A percentile compares a stretch with the other conserved stretches of the same genome.
Evolutionary conservation across 2,329 filamentous ascomycete species (phyloP).

Genomic region (Leptographium galeiforme): DNA sequence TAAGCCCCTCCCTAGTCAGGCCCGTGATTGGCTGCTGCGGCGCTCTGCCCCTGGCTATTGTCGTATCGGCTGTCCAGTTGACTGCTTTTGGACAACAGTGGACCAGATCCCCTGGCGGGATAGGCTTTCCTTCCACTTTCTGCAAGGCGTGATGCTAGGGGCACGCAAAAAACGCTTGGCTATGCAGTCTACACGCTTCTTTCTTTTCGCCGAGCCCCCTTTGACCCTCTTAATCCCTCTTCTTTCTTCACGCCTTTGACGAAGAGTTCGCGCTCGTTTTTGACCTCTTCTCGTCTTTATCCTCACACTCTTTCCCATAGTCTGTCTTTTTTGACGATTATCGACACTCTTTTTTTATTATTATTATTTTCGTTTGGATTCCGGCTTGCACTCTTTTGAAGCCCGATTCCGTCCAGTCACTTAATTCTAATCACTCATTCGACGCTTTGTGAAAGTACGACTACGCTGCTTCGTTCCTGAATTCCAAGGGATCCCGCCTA

Average conservation of each 20-base stretch:
- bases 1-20: neutral
- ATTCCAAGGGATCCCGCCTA: neutral
- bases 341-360: slow-evolving; percentile 13
- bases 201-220: neutral
- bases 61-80: neutral
- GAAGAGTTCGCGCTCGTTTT: slow-evolving; percentile 7
- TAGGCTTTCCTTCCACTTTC: neutral
- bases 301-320: slow-evolving; percentile 2
- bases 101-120: neutral
- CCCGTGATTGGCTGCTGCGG: neutral
- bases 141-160: neutral
- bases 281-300: neutral
- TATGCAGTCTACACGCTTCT: neutral
- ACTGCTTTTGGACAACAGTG: neutral
- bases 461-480: neutral
- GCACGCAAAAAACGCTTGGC: neutral
- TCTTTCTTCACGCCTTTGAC: neutral
- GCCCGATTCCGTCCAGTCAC: slow-evolving; percentile 33
- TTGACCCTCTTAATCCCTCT: neutral
- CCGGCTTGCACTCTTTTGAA: slow-evolving; percentile 29
- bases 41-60: neutral
- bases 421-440: slow-evolving; percentile 9
- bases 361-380: slow-evolving; percentile 13
- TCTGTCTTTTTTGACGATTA: slow-evolving; percentile 8
- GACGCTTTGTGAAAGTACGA: too few species aligned